Percentiles rank a stretch among this genome's conserved stretches.
Conservation (phyloP, 371 early-diverging fungal species). For the Zychaea mexicana region DNA sequence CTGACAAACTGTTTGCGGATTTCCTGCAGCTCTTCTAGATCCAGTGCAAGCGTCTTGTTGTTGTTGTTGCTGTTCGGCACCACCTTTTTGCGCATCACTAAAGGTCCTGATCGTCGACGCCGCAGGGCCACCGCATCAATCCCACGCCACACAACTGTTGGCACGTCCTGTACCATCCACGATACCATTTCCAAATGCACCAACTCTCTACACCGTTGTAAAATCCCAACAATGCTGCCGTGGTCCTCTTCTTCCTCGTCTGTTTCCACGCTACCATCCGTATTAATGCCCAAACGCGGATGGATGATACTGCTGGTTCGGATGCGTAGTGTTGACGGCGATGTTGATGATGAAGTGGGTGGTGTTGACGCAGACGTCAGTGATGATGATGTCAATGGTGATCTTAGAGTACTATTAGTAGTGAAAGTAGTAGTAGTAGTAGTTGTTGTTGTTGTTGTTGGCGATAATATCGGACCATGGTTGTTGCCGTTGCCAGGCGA, state of each 20-base stretch:
- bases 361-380: too few species aligned
- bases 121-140: constrained; percentile 21
- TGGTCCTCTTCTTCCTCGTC: constrained; percentile 11
- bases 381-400: too few species aligned
- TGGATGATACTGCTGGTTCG: too few species aligned
- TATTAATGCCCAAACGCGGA: too few species aligned
- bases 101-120: constrained; percentile 1
- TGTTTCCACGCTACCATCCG: too few species aligned
- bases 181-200: constrained; percentile 29
- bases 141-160: constrained; percentile 23
- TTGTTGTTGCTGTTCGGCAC: too few species aligned
- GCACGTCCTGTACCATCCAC: constrained; percentile 28
- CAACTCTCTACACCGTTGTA: constrained; percentile 19
- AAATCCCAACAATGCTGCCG: constrained; percentile 16
- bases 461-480: not conserved
- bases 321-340: too few species aligned
- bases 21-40: constrained; percentile 22
- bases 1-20: constrained; percentile 15
- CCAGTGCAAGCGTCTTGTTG: constrained; percentile 18
- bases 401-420: not conserved
- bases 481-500: not conserved
- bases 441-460: not conserved
- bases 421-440: not conserved
- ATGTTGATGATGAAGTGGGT: too few species aligned
- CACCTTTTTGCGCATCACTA: not conserved